Evolutionary conservation across 805 yeast genomes (phyloP).

Genomic region (Candida vartiovaarae): DNA sequence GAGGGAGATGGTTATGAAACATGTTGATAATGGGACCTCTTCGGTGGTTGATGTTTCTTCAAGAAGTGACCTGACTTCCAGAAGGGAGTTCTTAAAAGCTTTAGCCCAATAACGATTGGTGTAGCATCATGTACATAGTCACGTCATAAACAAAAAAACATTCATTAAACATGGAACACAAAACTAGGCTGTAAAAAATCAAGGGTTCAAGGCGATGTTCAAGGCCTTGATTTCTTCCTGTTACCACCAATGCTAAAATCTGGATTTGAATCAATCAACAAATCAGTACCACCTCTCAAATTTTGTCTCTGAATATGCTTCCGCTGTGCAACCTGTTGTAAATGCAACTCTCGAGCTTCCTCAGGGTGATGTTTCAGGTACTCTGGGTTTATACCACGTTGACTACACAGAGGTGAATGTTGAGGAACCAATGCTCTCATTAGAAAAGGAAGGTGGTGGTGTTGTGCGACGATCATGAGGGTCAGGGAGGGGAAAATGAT

Average conservation of each 20-base stretch:
- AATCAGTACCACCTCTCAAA: conserved; percentile 6
- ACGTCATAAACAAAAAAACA: no score
- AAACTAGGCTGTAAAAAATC: not conserved
- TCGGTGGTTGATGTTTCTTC: conserved; percentile 3
- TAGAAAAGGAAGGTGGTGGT: conserved; percentile 26
- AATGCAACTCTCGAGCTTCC: conserved; percentile 3
- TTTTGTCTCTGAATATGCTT: not conserved
- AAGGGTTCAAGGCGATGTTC: not conserved
- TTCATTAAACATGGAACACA: not conserved
- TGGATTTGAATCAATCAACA: conserved; percentile 19
- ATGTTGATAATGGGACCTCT: not conserved
- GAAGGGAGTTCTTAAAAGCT: no score
- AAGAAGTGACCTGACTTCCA: not conserved
- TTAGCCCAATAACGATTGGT: no score
- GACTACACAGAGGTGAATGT: conserved; percentile 74
- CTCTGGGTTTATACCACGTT: conserved; percentile 61
- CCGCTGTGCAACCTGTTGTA: not conserved
- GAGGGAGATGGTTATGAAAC: not conserved
- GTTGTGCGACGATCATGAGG: conserved; percentile 21
- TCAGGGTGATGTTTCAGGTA: conserved; percentile 30
- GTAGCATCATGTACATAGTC: no score
- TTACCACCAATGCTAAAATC: conserved; percentile 14
- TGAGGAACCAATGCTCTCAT: conserved; percentile 34
- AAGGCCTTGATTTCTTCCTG: conserved; percentile 1
- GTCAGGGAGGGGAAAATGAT: conserved; percentile 18